Percentiles rank a stretch among this genome's conserved stretches.
Conservation (phyloP, 2,329 filamentous ascomycete genomes). For the Monilinia fructicola region DNA sequence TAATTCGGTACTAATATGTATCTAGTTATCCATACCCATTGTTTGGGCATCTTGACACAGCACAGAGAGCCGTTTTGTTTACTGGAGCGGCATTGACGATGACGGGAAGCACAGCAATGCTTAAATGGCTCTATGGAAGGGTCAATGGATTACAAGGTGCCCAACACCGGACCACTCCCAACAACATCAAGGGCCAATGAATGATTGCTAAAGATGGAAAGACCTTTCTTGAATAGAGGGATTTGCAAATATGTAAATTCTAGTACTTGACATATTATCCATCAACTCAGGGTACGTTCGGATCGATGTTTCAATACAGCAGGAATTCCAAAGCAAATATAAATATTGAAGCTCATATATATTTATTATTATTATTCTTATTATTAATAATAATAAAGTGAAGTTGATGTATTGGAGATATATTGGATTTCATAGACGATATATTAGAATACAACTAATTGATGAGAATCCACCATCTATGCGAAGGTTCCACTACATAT, state of each 20-base stretch:
- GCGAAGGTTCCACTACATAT: no score
- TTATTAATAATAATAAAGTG: no score
- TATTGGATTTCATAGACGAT: no score
- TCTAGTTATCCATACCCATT: conserved; percentile 82
- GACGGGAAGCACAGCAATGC: conserved; percentile 63
- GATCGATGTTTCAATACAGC: no score
- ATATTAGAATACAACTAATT: no score
- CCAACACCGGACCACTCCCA: conserved; percentile 36
- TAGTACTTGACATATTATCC: neutral
- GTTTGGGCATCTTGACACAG: conserved; percentile 66
- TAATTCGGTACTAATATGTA: conserved; percentile 18
- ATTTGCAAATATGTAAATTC: neutral
- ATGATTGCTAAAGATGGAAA: neutral
- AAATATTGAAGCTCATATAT: no score
- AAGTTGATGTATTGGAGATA: no score
- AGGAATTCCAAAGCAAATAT: no score
- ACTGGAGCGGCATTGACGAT: conserved; percentile 67
- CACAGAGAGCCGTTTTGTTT: conserved; percentile 69
- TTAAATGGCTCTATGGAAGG: conserved; percentile 69
- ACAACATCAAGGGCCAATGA: conserved; percentile 21
- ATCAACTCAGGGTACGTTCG: neutral
- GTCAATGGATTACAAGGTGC: conserved; percentile 58
- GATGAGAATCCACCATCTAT: no score
- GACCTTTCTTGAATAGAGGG: neutral
- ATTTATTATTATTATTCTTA: no score